A percentile compares a stretch with the other conserved stretches of the same genome.
Evolutionary conservation across 352 stramenopile species (phyloP).

Genomic region (Thalassiosira delicatula): DNA sequence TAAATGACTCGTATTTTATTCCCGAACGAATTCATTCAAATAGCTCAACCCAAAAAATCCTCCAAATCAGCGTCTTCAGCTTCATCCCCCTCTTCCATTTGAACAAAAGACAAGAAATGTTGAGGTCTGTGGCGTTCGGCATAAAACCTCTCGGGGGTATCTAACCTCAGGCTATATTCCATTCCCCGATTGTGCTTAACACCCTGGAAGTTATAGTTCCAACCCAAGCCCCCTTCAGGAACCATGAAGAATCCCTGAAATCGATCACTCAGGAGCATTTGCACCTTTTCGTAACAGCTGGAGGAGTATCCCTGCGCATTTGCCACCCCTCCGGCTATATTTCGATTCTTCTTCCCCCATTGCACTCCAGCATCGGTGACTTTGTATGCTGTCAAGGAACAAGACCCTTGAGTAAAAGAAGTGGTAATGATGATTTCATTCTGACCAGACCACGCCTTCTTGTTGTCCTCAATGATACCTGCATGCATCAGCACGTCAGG

Average conservation of each 20-base stretch:
- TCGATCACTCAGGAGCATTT: constrained; percentile 98
- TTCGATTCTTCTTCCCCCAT: constrained; percentile 98
- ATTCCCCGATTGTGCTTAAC: constrained; percentile 97
- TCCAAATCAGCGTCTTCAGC: too few species aligned
- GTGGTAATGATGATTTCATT: constrained; percentile 98
- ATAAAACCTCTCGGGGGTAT: constrained; percentile 99
- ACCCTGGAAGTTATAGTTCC: constrained; percentile 99
- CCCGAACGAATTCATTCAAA: too few species aligned
- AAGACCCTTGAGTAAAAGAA: constrained; percentile 99
- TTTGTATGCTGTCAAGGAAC: constrained; percentile 98
- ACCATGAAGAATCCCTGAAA: constrained; percentile 99
- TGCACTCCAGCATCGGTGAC: constrained; percentile 95
- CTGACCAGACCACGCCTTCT: constrained; percentile 94
- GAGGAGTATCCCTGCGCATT: constrained; percentile 93
- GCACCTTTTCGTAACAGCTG: constrained; percentile 98
- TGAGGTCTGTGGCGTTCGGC: constrained; percentile 97
- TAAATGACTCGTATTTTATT: too few species aligned
- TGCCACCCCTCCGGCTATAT: constrained; percentile 89
- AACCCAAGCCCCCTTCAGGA: constrained; percentile 94
- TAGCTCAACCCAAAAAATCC: too few species aligned
- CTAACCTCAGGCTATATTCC: constrained; percentile 97
- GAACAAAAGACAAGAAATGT: constrained; percentile 99
- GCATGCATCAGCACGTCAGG: constrained; percentile 96
- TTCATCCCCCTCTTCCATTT: too few species aligned
- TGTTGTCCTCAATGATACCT: constrained; percentile 96